These are phyloP conservation scores for Plasmodium coatneyi DNA, from an alignment of 169 alveolate species.

Conservation along the genomic window DNA sequence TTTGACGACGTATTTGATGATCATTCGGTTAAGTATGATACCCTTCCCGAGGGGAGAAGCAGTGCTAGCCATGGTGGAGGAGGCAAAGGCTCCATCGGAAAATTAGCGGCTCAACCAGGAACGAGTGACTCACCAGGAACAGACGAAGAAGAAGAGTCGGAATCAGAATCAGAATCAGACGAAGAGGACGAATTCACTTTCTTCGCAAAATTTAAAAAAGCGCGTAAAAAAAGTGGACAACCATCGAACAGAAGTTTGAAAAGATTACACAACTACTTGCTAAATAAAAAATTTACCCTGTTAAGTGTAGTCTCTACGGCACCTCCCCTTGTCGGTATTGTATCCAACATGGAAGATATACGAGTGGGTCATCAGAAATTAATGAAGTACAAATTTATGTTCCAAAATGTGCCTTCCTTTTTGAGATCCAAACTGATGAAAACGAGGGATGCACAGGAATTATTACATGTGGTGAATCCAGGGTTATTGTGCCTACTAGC, in stretches of 20 bases:
- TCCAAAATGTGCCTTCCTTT: slow-evolving; percentile 15
- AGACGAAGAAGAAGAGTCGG: not conserved
- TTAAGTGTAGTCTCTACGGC: slow-evolving; percentile 18
- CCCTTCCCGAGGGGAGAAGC: not conserved
- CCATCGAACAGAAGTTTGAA: not conserved
- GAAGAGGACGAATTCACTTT: not conserved
- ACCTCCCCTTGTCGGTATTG: slow-evolving; percentile 43
- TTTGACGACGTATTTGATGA: slow-evolving; percentile 64
- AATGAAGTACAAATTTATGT: slow-evolving; percentile 4
- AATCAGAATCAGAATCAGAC: not conserved
- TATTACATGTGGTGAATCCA: slow-evolving; percentile 25
- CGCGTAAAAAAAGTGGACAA: not conserved
- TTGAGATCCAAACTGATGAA: not conserved
- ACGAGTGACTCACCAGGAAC: not conserved
- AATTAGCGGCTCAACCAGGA: not conserved
- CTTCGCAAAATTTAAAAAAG: not conserved
- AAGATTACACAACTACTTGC: slow-evolving; percentile 42
- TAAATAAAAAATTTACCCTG: slow-evolving; percentile 47
- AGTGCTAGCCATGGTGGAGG: not conserved
- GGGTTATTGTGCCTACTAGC: slow-evolving; percentile 38
- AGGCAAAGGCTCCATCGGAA: not conserved
- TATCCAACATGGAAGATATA: slow-evolving; percentile 52
- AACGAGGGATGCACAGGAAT: slow-evolving; percentile 61
- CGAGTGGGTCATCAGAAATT: slow-evolving; percentile 60
- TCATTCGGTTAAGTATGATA: slow-evolving; percentile 7